A percentile compares a stretch with the other conserved stretches of the same genome.
These are phyloP conservation scores for Coemansia sp. DNA, from an alignment of 192 early-diverging fungal genomes.

Conservation along the genomic window DNA sequence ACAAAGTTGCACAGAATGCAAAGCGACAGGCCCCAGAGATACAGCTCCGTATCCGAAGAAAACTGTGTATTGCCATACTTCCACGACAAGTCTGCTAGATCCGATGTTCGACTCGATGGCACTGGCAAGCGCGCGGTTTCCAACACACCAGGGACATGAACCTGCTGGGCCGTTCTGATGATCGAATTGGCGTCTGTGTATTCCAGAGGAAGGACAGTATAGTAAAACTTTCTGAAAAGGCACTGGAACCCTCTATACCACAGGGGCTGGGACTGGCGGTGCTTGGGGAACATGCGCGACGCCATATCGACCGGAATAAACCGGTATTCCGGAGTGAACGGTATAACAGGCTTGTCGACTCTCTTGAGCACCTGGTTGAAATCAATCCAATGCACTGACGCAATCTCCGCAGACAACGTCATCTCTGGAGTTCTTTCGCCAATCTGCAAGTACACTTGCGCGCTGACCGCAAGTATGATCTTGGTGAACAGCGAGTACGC, in stretches of 20 bases:
- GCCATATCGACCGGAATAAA: constrained; percentile 19
- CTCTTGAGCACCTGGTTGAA: constrained; percentile 19
- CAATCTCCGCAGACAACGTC: constrained; percentile 31
- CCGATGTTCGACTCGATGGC: background rate
- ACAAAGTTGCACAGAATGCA: constrained; percentile 33
- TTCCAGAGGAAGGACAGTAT: constrained; percentile 31
- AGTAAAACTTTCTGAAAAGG: constrained; percentile 16
- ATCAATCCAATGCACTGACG: constrained; percentile 44
- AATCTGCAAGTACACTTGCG: constrained; percentile 43
- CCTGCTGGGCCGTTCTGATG: background rate
- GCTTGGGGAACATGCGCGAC: constrained; percentile 11
- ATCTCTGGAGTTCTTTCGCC: constrained; percentile 8
- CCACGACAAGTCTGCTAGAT: background rate
- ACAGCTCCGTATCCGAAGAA: constrained; percentile 27
- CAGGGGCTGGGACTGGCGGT: constrained; percentile 1
- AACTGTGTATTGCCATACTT: constrained; percentile 12
- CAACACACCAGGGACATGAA: background rate
- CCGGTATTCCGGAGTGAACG: constrained; percentile 10
- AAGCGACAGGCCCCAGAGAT: constrained; percentile 49
- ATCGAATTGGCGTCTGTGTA: constrained; percentile 9
- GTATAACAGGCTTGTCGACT: constrained; percentile 11
- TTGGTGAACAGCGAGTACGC: constrained; percentile 11
- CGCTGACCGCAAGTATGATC: constrained; percentile 21
- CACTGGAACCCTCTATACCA: constrained; percentile 23
- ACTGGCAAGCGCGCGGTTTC: background rate